phyloP scores from a whole-genome alignment of 805 yeast genomes.

The Sporopachydermia quercuum region DNA sequence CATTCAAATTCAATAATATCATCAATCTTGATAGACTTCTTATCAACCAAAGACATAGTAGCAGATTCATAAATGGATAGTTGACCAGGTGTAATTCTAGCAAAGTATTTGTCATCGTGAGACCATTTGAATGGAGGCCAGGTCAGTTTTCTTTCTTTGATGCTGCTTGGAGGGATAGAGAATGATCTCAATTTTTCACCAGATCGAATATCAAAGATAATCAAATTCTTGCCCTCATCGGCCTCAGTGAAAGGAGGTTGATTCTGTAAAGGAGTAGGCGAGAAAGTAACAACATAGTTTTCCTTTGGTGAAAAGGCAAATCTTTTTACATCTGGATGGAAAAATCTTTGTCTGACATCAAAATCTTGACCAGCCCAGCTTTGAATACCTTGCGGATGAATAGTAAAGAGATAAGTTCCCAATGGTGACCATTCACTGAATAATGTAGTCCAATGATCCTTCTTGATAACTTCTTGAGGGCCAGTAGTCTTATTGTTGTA shows the following conservation, averaged over 20 bases:
- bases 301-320: conserved; percentile 90
- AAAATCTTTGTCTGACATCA: conserved; percentile 57
- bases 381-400: conserved; percentile 90
- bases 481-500: conserved; percentile 67
- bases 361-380: conserved; percentile 89
- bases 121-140: conserved; percentile 99
- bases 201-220: conserved; percentile 81
- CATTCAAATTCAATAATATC: conserved; percentile 86
- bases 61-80: conserved; percentile 77
- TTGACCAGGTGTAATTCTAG: conserved; percentile 88
- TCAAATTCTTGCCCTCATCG: conserved; percentile 85
- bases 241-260: conserved; percentile 80
- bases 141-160: conserved; percentile 51
- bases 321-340: conserved; percentile 80
- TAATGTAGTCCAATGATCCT: conserved; percentile 76
- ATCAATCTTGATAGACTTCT: conserved; percentile 68
- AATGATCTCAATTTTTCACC: conserved; percentile 80
- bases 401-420: conserved; percentile 76
- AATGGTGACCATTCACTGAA: conserved; percentile 85
- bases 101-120: conserved; percentile 80
- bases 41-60: conserved; percentile 68
- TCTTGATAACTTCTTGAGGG: conserved; percentile 65
- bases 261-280: conserved; percentile 65
- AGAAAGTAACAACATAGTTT: conserved; percentile 76
- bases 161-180: conserved; percentile 58